Percentiles rank a stretch among this genome's conserved stretches.
Evolutionary conservation across 176 grass and related monocot genomes (phyloP).

Genomic region (Alopecurus myosuroides): DNA sequence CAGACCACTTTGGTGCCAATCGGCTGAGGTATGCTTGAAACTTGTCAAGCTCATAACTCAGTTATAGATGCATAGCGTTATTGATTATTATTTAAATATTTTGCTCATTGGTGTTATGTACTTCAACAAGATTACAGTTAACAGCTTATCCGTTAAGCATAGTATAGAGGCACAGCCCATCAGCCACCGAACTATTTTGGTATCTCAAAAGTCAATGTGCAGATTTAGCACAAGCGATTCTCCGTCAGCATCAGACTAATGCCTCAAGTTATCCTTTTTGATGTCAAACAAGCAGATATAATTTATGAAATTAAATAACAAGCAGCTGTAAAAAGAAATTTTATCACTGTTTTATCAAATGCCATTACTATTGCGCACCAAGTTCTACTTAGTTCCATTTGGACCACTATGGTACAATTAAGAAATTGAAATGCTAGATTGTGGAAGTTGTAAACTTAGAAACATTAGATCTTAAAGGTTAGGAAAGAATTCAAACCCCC

Average conservation of each 20-base stretch:
- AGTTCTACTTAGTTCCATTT: neutral
- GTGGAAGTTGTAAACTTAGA: neutral
- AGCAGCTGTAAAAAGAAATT: neutral
- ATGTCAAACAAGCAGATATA: slow-evolving; percentile 13
- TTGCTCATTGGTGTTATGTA: neutral
- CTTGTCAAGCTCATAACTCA: neutral
- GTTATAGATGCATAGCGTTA: neutral
- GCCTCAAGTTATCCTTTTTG: neutral
- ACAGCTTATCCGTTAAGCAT: neutral
- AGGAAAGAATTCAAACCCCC: neutral
- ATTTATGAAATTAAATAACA: slow-evolving; percentile 11
- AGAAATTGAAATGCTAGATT: slow-evolving; percentile 19
- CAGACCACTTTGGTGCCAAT: slow-evolving; percentile 73
- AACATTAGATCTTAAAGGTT: neutral
- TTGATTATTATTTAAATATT: slow-evolving; percentile 14
- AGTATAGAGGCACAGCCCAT: neutral
- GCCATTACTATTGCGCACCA: neutral
- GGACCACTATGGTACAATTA: neutral
- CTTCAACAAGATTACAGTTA: slow-evolving; percentile 3
- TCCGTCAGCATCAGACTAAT: neutral
- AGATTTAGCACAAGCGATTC: neutral
- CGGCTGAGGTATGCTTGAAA: slow-evolving; percentile 60
- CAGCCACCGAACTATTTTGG: neutral
- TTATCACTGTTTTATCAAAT: slow-evolving; percentile 9
- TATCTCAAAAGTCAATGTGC: neutral